Conservation (phyloP, 768 basidiomycete species). For the Trametes gibbosa region DNA sequence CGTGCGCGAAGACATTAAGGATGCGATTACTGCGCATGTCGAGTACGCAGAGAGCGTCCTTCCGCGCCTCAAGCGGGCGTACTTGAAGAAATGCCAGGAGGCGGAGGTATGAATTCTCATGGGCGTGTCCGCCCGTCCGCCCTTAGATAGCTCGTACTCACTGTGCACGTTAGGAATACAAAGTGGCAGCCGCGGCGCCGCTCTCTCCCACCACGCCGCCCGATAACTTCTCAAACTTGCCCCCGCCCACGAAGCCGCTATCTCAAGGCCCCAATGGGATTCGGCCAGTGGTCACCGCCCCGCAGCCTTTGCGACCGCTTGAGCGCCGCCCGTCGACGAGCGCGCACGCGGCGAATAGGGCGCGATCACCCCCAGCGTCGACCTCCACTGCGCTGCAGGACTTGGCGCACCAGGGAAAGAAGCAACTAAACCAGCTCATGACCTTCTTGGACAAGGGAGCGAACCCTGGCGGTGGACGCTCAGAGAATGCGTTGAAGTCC, state of each 20-base stretch:
- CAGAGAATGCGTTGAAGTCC: constrained; percentile 66
- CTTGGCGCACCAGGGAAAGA: constrained; percentile 87
- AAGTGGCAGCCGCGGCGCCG: constrained; percentile 47
- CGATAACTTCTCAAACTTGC: constrained; percentile 31
- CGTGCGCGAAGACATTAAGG: constrained; percentile 88
- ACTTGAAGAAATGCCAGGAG: constrained; percentile 83
- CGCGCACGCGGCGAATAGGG: constrained; percentile 38
- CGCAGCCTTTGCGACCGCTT: constrained; percentile 72
- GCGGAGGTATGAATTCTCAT: constrained; percentile 59
- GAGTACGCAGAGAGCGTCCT: constrained; percentile 80
- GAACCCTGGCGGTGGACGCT: constrained; percentile 59
- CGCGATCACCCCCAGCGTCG: constrained; percentile 65
- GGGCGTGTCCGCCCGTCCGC: not conserved
- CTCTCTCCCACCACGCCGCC: constrained; percentile 30
- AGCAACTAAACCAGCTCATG: constrained; percentile 81
- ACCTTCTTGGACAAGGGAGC: constrained; percentile 80
- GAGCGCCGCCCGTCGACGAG: constrained; percentile 72
- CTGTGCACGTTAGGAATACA: constrained; percentile 57
- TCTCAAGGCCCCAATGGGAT: constrained; percentile 42
- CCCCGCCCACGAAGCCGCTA: constrained; percentile 31
- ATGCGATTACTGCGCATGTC: constrained; percentile 68
- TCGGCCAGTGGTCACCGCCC: constrained; percentile 59
- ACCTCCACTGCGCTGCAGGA: constrained; percentile 83
- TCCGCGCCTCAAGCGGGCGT: constrained; percentile 76
- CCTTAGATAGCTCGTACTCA: not conserved